These are phyloP conservation scores for Ophiostoma montium DNA, from an alignment of 2,329 filamentous ascomycete genomes.

Conservation along the genomic window DNA sequence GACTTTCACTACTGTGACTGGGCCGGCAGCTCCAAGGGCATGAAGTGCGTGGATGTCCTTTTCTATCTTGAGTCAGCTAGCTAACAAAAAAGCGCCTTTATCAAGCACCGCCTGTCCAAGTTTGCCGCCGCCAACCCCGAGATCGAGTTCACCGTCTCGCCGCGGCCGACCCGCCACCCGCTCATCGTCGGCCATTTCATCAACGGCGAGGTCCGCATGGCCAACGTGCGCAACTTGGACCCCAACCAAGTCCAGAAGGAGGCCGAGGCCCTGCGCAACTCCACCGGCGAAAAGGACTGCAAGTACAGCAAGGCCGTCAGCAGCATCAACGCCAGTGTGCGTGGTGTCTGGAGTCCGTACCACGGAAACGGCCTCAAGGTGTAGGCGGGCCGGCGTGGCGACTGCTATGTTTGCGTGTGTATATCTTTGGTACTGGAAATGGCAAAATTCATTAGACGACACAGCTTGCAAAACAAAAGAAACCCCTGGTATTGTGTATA, in stretches of 20 bases:
- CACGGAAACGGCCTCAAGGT: conserved; percentile 45
- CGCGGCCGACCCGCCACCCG: conserved; percentile 78
- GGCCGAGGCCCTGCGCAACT: conserved; percentile 56
- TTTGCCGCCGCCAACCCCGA: conserved; percentile 75
- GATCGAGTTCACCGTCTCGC: conserved; percentile 84
- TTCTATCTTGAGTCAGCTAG: not conserved
- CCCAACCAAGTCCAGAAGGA: conserved; percentile 71
- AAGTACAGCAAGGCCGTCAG: conserved; percentile 48
- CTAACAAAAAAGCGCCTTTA: conserved; percentile 49
- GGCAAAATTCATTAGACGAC: not conserved
- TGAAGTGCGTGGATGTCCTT: conserved; percentile 54
- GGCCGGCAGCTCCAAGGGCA: conserved; percentile 82
- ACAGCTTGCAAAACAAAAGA: not conserved
- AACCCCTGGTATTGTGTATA: conserved; percentile 2
- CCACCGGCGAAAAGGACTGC: conserved; percentile 61
- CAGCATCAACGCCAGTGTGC: conserved; percentile 50
- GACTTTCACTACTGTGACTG: conserved; percentile 97
- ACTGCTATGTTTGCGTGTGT: not conserved
- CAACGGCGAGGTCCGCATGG: conserved; percentile 71
- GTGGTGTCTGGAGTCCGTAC: conserved; percentile 58
- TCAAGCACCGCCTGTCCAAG: conserved; percentile 57
- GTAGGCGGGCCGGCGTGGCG: conserved; percentile 22
- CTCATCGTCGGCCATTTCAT: conserved; percentile 83
- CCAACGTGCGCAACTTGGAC: conserved; percentile 81
- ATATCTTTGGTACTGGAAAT: conserved; percentile 1